A percentile compares a stretch with the other conserved stretches of the same genome.
These are phyloP conservation scores for Leishmania guyanensis DNA, from an alignment of 208 protist genomes.

Conservation along the genomic window DNA sequence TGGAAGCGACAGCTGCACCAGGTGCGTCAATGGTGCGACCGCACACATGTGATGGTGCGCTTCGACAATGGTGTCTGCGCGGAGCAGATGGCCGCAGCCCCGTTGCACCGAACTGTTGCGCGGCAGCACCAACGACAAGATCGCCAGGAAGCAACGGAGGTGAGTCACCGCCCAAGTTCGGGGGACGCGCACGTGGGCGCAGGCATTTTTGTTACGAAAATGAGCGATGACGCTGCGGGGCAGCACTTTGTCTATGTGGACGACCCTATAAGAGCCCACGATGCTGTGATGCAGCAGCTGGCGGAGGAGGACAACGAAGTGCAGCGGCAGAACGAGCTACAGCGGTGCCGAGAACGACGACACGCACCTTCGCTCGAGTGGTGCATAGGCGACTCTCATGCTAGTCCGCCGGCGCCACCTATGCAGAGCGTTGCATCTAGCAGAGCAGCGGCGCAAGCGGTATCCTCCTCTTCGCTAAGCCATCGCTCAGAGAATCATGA, in stretches of 20 bases:
- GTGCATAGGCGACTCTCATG: neutral
- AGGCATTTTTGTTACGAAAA: neutral
- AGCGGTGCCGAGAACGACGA: conserved; percentile 29
- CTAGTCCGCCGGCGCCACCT: neutral
- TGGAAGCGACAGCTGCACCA: conserved; percentile 39
- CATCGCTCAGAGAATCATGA: neutral
- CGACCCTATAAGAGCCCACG: conserved; percentile 45
- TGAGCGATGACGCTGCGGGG: neutral
- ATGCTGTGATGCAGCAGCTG: conserved; percentile 35
- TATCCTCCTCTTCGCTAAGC: neutral
- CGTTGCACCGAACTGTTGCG: neutral
- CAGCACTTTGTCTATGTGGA: conserved; percentile 36
- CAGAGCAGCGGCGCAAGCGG: neutral
- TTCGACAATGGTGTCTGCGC: conserved; percentile 30
- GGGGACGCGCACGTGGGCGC: neutral
- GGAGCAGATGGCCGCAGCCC: conserved; percentile 19
- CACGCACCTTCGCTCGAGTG: neutral
- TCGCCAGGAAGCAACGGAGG: neutral
- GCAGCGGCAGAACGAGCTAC: conserved; percentile 35
- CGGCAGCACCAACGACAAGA: neutral
- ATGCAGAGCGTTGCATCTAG: neutral
- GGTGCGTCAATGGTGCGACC: conserved; percentile 63
- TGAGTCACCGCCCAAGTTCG: neutral
- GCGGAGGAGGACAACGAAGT: conserved; percentile 44
- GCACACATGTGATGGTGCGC: conserved; percentile 35